Base-by-base conservation (phyloP, 73 alveolate genomes). In the Paramecium bursaria region DNA sequence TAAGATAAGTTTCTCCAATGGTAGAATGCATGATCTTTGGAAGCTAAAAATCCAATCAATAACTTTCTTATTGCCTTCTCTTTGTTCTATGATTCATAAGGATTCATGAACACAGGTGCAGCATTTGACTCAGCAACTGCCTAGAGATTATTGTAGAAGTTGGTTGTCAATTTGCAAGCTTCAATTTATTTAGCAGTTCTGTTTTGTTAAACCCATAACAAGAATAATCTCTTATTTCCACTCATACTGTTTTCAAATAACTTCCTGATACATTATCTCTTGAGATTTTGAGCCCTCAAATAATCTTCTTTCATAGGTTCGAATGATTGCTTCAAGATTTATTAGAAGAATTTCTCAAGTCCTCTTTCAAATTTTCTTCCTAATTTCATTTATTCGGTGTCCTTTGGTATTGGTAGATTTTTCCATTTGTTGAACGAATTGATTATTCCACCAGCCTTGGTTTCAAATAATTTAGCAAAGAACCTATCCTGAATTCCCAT, bases 331-430 rank as follows among this genome's bases (percentile, higher is more conserved):
- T 67, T 67, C 22, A 67, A 19, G 22, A 39, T 42, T 14, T 21
- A 5, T 4, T 15, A 57, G 60, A 67, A 67, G 4, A 67, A 17
- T 4, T 25, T 42, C 1, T 67, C 82, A n/a, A 67, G 30, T 0
- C 35, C 21, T 67, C 82, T 67, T 21, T 67, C 82, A 6, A 67
- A 67, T 17, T 67, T 67, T 67, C 82, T 67, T 35, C 50, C 82
- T 19, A 39, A 39, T 47, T 67, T 67, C 21, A 67, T 21, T 35
- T 31, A 31, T 67, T 67, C 82, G 33, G 53, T 67, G 22, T 67
- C 50, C 4, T 11, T 21, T 67, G 82, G 82, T 15, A 25, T 47
- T 5, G 82, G 82, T 15, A 67, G 50, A 21, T 67, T 67, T 4
- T 67, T 67, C 82, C 82, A 67, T 67, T 67, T 67, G 22, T 67